Percentiles rank a stretch among this genome's conserved stretches.
These are phyloP conservation scores for Prorocentrum cordatum DNA, from an alignment of 169 alveolate genomes.

Conservation along the genomic window DNA sequence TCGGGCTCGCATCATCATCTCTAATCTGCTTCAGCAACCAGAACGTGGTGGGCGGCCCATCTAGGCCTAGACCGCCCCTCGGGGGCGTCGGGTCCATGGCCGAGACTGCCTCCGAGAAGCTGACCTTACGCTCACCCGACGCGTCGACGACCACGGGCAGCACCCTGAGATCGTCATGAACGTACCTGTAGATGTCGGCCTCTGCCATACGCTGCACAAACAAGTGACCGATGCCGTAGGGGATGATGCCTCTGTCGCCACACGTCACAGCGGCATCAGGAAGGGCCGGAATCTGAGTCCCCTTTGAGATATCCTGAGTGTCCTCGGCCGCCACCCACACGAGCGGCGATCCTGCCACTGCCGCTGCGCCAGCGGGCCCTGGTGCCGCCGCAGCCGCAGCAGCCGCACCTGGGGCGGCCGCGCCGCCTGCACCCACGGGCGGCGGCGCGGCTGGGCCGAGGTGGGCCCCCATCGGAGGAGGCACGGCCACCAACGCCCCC, in stretches of 20 bases:
- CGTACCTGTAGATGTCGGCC: neutral
- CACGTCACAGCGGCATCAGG: neutral
- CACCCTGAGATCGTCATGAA: neutral
- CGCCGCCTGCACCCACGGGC: too few species aligned
- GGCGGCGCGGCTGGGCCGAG: too few species aligned
- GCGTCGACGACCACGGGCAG: neutral
- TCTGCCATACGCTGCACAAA: neutral
- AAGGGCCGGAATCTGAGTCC: neutral
- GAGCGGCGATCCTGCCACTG: neutral
- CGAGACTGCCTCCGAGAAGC: neutral
- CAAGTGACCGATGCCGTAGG: neutral
- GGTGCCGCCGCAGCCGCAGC: neutral
- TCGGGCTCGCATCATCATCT: neutral
- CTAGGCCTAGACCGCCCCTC: neutral
- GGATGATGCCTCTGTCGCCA: neutral
- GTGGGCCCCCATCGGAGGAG: too few species aligned
- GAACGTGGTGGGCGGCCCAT: neutral
- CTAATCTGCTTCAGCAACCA: neutral
- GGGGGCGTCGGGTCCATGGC: neutral
- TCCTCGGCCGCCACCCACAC: conserved; percentile 7
- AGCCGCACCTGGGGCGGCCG: neutral
- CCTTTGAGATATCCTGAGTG: neutral
- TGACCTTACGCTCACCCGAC: neutral
- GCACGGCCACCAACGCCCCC: too few species aligned
- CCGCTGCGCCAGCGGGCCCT: neutral